Conservation (phyloP, 1,284 basidiomycete species). For the Leccinum griseonigrum region DNA sequence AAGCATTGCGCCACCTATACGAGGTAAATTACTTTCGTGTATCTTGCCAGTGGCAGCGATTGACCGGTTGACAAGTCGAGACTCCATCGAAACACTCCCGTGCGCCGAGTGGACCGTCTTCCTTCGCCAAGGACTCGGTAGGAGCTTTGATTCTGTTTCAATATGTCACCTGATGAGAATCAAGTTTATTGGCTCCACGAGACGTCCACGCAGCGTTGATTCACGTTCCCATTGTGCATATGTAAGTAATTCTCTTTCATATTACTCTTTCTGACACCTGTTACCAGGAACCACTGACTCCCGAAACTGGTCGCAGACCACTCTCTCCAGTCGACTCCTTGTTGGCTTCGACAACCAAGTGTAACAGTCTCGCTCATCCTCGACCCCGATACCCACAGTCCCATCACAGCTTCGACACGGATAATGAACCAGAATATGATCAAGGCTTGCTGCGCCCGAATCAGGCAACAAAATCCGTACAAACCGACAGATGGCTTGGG, state of each 20-base stretch:
- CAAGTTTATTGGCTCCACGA: constrained; percentile 23
- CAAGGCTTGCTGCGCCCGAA: constrained; percentile 37
- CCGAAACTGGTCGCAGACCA: constrained; percentile 55
- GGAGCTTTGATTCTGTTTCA: constrained; percentile 13
- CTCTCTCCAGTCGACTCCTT: constrained; percentile 55
- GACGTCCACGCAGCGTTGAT: constrained; percentile 36
- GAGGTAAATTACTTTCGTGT: constrained; percentile 33
- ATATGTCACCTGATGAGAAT: constrained; percentile 10
- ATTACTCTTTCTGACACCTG: constrained; percentile 9
- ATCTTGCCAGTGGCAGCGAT: background rate
- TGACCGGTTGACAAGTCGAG: constrained; percentile 31
- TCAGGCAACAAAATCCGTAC: constrained; percentile 62
- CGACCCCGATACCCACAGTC: constrained; percentile 37
- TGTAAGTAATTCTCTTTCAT: constrained; percentile 34
- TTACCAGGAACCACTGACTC: constrained; percentile 56
- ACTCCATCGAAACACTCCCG: constrained; percentile 43
- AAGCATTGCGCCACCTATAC: constrained; percentile 44
- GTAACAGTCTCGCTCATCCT: constrained; percentile 40
- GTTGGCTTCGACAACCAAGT: constrained; percentile 41
- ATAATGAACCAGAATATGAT: constrained; percentile 41
- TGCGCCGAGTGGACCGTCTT: constrained; percentile 41
- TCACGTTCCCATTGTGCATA: constrained; percentile 36
- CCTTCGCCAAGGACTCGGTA: constrained; percentile 38
- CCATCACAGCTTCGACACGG: constrained; percentile 47
- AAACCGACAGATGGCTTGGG: constrained; percentile 57